phyloP scores from a whole-genome alignment of 1,284 basidiomycete species.

The Ceratobasidium sp. region DNA sequence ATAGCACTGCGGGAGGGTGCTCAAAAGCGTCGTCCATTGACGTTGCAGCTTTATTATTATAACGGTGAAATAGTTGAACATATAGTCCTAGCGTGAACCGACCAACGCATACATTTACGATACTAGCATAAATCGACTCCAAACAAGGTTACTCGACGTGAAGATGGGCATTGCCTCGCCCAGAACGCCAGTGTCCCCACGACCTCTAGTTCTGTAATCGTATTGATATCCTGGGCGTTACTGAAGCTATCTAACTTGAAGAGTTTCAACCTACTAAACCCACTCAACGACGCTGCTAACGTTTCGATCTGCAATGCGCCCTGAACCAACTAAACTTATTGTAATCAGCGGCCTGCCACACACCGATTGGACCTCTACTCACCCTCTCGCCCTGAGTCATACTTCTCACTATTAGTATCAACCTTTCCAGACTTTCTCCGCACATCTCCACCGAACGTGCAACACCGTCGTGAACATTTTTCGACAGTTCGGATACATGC shows the following conservation, averaged over 20 bases:
- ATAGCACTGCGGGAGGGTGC: too few relatives aligned
- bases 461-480: constrained; percentile 13
- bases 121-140: constrained; percentile 13
- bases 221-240: too few relatives aligned
- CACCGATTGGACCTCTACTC: too few relatives aligned
- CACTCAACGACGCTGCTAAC: constrained; percentile 20
- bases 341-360: too few relatives aligned
- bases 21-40: too few relatives aligned
- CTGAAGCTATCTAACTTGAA: constrained; percentile 3
- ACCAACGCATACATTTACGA: too few relatives aligned
- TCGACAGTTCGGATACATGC: constrained; percentile 27
- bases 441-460: constrained; percentile 7
- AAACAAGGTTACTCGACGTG: constrained; percentile 26
- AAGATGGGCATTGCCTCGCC: not conserved
- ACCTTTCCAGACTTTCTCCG: constrained; percentile 5
- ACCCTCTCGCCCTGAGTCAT: too few relatives aligned
- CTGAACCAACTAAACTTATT: not conserved
- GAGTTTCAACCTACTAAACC: not conserved
- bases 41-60: too few relatives aligned
- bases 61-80: too few relatives aligned
- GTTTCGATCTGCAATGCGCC: constrained; percentile 12
- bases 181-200: constrained; percentile 39
- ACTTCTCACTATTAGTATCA: too few relatives aligned
- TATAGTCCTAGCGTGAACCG: too few relatives aligned
- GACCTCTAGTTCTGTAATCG: constrained; percentile 12